Conservation (phyloP, 495 filamentous ascomycete genomes). For the Penicillium arizonense region DNA sequence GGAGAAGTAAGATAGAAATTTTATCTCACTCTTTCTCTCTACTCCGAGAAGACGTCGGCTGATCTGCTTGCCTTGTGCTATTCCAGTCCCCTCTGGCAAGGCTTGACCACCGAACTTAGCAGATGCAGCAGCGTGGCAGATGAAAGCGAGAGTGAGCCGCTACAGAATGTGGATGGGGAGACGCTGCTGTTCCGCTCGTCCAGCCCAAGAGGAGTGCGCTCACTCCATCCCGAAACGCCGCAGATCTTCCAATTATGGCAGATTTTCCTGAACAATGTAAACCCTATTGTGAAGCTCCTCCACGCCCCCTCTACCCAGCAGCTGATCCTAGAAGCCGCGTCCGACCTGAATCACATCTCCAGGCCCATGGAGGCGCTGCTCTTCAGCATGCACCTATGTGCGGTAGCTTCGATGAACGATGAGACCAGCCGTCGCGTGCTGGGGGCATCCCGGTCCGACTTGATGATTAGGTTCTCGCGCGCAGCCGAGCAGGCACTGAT, state of each 20-base stretch:
- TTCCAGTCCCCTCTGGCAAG: background rate
- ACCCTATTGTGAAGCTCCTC: conserved; percentile 53
- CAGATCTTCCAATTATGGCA: conserved; percentile 49
- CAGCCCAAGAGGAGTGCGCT: background rate
- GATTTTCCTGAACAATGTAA: conserved; percentile 49
- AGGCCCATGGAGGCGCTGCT: conserved; percentile 41
- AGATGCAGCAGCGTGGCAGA: background rate
- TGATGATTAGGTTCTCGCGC: background rate
- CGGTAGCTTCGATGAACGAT: background rate
- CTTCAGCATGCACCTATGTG: conserved; percentile 44
- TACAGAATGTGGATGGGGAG: conserved; percentile 27
- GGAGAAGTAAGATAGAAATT: background rate
- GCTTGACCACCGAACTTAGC: background rate
- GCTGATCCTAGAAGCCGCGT: conserved; percentile 38
- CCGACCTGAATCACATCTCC: conserved; percentile 16
- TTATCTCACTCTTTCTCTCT: too few relatives aligned
- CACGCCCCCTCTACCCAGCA: conserved; percentile 50
- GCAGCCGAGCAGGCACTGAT: conserved; percentile 46
- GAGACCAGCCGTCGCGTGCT: background rate
- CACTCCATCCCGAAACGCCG: conserved; percentile 44
- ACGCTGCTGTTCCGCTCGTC: conserved; percentile 16
- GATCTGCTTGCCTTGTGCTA: background rate
- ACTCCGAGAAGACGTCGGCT: too few relatives aligned
- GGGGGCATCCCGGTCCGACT: background rate
- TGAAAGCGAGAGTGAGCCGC: background rate